Percentiles rank a stretch among this genome's conserved stretches.
phyloP scores from a whole-genome alignment of 2,329 filamentous ascomycete genomes.

The Ascochyta rabiei region DNA sequence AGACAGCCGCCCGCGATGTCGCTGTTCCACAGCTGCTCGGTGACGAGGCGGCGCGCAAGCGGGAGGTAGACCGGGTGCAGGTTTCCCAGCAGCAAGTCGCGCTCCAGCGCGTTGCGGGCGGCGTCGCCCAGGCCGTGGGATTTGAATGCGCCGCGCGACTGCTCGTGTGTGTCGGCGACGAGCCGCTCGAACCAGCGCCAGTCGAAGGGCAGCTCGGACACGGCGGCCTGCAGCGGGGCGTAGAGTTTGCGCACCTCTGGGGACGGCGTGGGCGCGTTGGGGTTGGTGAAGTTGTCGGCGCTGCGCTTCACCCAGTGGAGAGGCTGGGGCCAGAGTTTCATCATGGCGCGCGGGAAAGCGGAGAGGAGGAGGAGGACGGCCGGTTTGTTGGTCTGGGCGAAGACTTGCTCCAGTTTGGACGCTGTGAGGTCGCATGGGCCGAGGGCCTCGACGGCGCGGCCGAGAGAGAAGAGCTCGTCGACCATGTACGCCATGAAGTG shows the following conservation, averaged over 20 bases:
- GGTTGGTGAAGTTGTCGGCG: constrained; percentile 38
- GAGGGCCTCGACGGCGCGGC: constrained; percentile 26
- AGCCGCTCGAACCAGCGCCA: constrained; percentile 55
- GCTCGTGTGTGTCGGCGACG: constrained; percentile 65
- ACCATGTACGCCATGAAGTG: constrained; percentile 66
- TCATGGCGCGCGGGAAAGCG: constrained; percentile 46
- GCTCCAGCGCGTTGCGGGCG: constrained; percentile 57
- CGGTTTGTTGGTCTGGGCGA: constrained; percentile 44
- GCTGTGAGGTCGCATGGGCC: constrained; percentile 47
- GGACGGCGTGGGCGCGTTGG: constrained; percentile 49
- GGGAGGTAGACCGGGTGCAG: constrained; percentile 59
- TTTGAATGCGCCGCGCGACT: constrained; percentile 65
- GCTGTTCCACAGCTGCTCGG: constrained; percentile 44
- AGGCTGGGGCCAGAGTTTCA: constrained; percentile 44
- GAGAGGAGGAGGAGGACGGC: constrained; percentile 41
- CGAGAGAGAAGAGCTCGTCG: constrained; percentile 54
- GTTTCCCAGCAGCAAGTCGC: constrained; percentile 58
- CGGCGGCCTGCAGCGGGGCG: constrained; percentile 44
- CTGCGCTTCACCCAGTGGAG: constrained; percentile 40
- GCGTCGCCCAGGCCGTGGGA: constrained; percentile 51
- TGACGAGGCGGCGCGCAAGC: constrained; percentile 56
- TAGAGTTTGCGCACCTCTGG: constrained; percentile 52
- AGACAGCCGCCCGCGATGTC: constrained; percentile 53
- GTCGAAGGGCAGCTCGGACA: constrained; percentile 52
- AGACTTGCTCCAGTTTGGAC: constrained; percentile 31